These are phyloP conservation scores for Podospora bellae-mahoneyi DNA, from an alignment of 495 filamentous ascomycete species.

Conservation along the genomic window DNA sequence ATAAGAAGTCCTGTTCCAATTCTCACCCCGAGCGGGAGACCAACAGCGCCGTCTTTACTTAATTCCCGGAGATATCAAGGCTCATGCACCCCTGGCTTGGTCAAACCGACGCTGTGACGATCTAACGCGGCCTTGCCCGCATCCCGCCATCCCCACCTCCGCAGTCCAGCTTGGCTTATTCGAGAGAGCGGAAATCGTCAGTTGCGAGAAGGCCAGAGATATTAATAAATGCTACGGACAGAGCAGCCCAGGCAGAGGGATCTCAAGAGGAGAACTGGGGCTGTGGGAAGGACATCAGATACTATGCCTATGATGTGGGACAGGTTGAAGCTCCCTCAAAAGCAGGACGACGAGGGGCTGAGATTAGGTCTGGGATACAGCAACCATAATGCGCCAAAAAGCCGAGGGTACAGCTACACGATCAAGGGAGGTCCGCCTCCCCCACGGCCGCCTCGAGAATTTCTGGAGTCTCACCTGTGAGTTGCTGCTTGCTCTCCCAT, in stretches of 20 bases:
- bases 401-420: constrained; percentile 31
- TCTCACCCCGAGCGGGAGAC: constrained; percentile 4
- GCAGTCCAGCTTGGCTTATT: not conserved
- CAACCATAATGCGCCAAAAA: constrained; percentile 7
- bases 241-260: not conserved
- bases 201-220: constrained; percentile 3
- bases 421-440: constrained; percentile 35
- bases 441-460: constrained; percentile 31
- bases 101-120: constrained; percentile 27
- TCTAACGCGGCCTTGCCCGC: constrained; percentile 24
- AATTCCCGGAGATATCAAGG: constrained; percentile 14
- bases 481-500: constrained; percentile 14
- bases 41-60: not conserved
- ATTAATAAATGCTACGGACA: constrained; percentile 7
- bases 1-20: constrained; percentile 5
- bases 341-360: constrained; percentile 22
- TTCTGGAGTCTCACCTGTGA: constrained; percentile 31
- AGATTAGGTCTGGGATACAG: constrained; percentile 13
- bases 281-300: not conserved
- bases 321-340: constrained; percentile 17
- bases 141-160: constrained; percentile 10
- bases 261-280: not conserved
- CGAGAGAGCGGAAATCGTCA: constrained; percentile 15
- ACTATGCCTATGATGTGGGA: constrained; percentile 24
- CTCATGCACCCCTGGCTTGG: constrained; percentile 21